Evolutionary conservation across 306 rosid genomes (phyloP), one percentile per base, ranked within the genome.

Genomic region (Quercus cerris): DNA sequence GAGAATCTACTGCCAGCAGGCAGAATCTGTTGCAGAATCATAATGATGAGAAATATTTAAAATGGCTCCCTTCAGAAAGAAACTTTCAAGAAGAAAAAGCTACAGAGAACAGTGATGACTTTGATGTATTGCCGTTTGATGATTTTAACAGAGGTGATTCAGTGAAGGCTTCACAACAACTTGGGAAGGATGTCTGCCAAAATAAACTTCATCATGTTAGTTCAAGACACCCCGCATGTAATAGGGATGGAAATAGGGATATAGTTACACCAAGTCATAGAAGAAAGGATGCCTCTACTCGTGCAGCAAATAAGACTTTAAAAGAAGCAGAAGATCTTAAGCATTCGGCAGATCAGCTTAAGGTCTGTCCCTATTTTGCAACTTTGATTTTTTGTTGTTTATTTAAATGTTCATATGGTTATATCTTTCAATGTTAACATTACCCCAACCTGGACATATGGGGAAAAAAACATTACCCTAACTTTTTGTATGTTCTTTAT

Each of bases 321-420:
- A 93, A 87, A 87, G 99, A 96, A 86, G 98, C 97, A 76, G 90
- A 73, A 85, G 93, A 89, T 84, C 86, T 96, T 30, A 96, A 96
- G 87, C 98, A 93, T 81, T 81, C 89, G 74, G 98, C 97, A 8
- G 99, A 96, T 71, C 97, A 97, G 73, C 72, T 91, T 27, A 96
- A 89, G 98, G 99, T 96, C 25, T 33, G 25, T 68, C 66, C 25
- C 4, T 35, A 19, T 19, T 9, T 6, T 68, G 72, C 28, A 19
- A 23, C 27, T 68, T 46, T 35, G 5, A 35, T 68, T 35, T 13
- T n/a, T 19, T 23, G 30, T 59, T 59, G 63, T 59, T 59, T 25
- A 9, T 27, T 59, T 68, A 68, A 15, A 64, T 30, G 44, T 30
- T 64, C 31, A 15, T 15, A 64, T 0, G 70, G 18, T 64, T 27